These are phyloP conservation scores for Turnera subulata DNA, from an alignment of 345 rosid genomes.

Conservation along the genomic window DNA sequence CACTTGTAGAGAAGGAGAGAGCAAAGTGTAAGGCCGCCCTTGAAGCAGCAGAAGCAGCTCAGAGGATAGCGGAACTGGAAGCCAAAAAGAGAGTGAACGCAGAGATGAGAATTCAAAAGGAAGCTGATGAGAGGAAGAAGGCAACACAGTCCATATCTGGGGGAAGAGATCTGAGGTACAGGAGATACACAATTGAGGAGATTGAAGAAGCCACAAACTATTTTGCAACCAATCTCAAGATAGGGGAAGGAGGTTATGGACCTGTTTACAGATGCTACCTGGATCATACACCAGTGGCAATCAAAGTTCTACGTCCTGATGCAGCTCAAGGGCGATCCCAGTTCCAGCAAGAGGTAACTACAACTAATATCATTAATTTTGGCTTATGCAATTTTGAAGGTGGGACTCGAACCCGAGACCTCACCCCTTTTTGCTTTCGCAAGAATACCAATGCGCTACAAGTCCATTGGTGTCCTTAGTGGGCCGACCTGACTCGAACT, in stretches of 20 bases:
- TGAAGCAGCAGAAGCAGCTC: slow-evolving; percentile 35
- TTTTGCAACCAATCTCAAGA: slow-evolving; percentile 48
- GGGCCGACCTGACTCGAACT: no score
- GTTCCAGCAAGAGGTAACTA: slow-evolving; percentile 66
- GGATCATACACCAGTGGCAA: slow-evolving; percentile 74
- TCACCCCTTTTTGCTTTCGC: no score
- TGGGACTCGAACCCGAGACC: no score
- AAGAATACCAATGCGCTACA: no score
- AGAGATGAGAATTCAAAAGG: slow-evolving; percentile 22
- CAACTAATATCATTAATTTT: neutral
- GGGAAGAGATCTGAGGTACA: slow-evolving; percentile 33
- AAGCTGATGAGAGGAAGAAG: slow-evolving; percentile 21
- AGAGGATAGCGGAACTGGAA: slow-evolving; percentile 22
- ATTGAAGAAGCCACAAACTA: slow-evolving; percentile 65
- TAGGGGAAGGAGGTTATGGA: slow-evolving; percentile 97
- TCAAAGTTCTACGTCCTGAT: slow-evolving; percentile 82
- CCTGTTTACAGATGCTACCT: slow-evolving; percentile 64
- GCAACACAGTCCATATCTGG: slow-evolving; percentile 18
- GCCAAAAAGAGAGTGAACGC: slow-evolving; percentile 24
- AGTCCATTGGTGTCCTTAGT: no score
- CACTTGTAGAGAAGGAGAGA: slow-evolving; percentile 41
- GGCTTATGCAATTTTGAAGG: no score
- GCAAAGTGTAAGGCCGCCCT: slow-evolving; percentile 24
- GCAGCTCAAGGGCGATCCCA: slow-evolving; percentile 84
- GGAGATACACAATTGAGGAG: slow-evolving; percentile 69